Percentiles rank a stretch among this genome's conserved stretches.
Conservation (phyloP, 2,329 filamentous ascomycete genomes). For the Fusarium brachygibbosum region DNA sequence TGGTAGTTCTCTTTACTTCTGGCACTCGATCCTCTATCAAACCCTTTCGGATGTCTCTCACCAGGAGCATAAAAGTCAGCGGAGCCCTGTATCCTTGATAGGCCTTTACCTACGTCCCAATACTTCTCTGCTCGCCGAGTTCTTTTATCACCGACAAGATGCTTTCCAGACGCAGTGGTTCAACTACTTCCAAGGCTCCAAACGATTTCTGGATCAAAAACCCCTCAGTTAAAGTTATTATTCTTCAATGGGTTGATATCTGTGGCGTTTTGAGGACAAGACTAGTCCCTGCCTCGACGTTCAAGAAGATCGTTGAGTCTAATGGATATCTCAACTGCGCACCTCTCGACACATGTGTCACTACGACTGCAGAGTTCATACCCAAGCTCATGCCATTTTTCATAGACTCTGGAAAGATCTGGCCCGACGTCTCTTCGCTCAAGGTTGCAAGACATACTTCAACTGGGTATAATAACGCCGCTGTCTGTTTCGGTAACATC, state of each 20-base stretch:
- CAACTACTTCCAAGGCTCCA: background rate
- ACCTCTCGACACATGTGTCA: slow-evolving; percentile 12
- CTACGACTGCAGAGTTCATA: slow-evolving; percentile 8
- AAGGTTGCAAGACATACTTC: background rate
- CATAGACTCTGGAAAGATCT: background rate
- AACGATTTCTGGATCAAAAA: background rate
- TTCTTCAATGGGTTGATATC: slow-evolving; percentile 27
- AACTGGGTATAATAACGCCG: background rate
- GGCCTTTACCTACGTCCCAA: too few relatives aligned
- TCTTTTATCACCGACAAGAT: background rate
- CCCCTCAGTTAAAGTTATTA: background rate
- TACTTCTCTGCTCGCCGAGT: background rate
- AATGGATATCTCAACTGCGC: background rate
- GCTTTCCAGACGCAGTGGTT: background rate
- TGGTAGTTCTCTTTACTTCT: too few relatives aligned
- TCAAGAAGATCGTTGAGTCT: background rate
- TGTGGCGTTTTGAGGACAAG: slow-evolving; percentile 4
- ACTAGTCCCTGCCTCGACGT: background rate
- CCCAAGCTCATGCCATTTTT: slow-evolving; percentile 3
- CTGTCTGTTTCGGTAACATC: slow-evolving; percentile 1
- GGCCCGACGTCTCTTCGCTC: background rate
- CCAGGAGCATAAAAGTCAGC: background rate
- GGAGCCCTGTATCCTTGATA: background rate
- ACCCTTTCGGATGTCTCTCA: too few relatives aligned
- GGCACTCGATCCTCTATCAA: background rate